A percentile compares a stretch with the other conserved stretches of the same genome.
Evolutionary conservation across 108 stramenopile genomes (phyloP).

Genomic region (Mayamaea pseudoterrestris): DNA sequence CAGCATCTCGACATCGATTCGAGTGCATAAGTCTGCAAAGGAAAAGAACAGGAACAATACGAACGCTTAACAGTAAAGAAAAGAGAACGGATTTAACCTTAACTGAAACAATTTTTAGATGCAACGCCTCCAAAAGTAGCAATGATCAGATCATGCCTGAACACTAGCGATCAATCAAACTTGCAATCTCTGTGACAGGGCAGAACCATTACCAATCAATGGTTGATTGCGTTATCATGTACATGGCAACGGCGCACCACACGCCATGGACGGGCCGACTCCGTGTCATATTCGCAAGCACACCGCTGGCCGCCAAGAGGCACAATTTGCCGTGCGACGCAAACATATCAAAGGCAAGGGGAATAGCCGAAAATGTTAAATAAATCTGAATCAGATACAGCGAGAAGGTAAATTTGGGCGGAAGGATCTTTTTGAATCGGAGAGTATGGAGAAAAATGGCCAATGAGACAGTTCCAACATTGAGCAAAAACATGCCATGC

Average conservation of each 20-base stretch:
- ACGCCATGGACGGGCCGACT: slow-evolving; percentile 14
- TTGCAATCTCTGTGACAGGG: no score
- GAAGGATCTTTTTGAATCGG: slow-evolving; percentile 29
- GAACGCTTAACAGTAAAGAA: no score
- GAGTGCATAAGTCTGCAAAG: no score
- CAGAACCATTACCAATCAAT: slow-evolving; percentile 14
- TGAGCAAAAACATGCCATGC: slow-evolving; percentile 18
- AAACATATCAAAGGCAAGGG: slow-evolving; percentile 19
- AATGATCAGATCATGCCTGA: no score
- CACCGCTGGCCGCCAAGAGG: slow-evolving; percentile 10
- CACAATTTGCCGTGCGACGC: slow-evolving; percentile 10
- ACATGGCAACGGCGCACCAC: slow-evolving; percentile 17
- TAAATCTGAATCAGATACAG: slow-evolving; percentile 28
- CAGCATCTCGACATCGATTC: no score
- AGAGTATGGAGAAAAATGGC: slow-evolving; percentile 28
- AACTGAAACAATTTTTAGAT: no score
- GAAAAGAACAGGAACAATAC: no score
- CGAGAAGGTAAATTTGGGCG: slow-evolving; percentile 25
- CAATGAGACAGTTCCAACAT: slow-evolving; percentile 23
- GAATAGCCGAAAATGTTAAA: slow-evolving; percentile 21
- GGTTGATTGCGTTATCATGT: slow-evolving; percentile 4
- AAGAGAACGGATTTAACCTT: no score
- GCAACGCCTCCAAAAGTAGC: no score
- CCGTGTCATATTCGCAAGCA: slow-evolving; percentile 22
- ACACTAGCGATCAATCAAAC: no score